Evolutionary conservation across 2,329 filamentous ascomycete species (phyloP).

Genomic region (Talaromyces sp.): DNA sequence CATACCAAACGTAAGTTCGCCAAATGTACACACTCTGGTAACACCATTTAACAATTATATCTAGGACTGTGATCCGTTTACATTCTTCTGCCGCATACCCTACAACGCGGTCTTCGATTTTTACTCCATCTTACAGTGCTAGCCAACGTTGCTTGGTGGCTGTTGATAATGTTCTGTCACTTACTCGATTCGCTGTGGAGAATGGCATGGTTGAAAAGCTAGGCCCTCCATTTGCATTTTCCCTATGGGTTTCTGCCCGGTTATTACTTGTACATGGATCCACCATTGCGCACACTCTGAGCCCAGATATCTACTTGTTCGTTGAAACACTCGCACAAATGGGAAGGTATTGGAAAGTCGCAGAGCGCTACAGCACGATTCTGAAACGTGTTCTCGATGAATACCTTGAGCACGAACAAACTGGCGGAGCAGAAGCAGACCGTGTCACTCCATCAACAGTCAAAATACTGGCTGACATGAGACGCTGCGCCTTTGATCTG

Average conservation of each 20-base stretch:
- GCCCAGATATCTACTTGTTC: slow-evolving; percentile 73
- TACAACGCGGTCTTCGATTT: slow-evolving; percentile 80
- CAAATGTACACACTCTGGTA: neutral
- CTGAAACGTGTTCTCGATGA: slow-evolving; percentile 81
- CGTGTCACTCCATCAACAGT: slow-evolving; percentile 76
- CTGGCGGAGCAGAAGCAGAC: slow-evolving; percentile 56
- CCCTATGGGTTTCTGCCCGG: slow-evolving; percentile 84
- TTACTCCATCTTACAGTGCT: slow-evolving; percentile 81
- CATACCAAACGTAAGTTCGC: slow-evolving; percentile 68
- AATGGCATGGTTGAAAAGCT: slow-evolving; percentile 72
- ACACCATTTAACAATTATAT: neutral
- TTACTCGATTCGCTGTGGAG: slow-evolving; percentile 72
- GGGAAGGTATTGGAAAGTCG: slow-evolving; percentile 80
- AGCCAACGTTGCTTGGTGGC: slow-evolving; percentile 77
- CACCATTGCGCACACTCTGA: slow-evolving; percentile 78
- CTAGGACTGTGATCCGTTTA: slow-evolving; percentile 72
- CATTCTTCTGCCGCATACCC: slow-evolving; percentile 92
- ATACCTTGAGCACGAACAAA: slow-evolving; percentile 69
- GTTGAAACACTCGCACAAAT: slow-evolving; percentile 77
- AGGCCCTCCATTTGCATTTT: slow-evolving; percentile 87
- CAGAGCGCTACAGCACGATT: slow-evolving; percentile 72
- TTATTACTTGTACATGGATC: slow-evolving; percentile 84
- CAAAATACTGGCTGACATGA: slow-evolving; percentile 85
- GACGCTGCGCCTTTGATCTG: slow-evolving; percentile 81
- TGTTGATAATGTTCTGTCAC: slow-evolving; percentile 73